Conservation (phyloP, 805 yeast species). For the Zygotorulaspora florentina region DNA sequence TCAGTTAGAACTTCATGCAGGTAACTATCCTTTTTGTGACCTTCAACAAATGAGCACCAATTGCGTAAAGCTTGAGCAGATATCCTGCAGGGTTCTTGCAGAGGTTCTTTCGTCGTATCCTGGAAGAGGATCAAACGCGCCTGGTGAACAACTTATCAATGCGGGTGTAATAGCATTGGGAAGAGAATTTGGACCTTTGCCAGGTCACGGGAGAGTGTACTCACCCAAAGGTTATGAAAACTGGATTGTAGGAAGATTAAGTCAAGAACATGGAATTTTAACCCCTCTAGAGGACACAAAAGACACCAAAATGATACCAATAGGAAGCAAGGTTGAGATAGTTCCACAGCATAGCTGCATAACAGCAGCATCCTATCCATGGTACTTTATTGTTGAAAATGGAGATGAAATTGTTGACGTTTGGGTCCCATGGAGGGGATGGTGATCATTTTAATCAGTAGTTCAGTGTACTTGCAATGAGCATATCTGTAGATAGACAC, state of each 20-base stretch:
- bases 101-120: slow-evolving; percentile 6
- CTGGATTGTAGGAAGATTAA: slow-evolving; percentile 6
- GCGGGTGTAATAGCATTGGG: slow-evolving; percentile 6
- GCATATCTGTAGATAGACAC: no score
- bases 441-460: not conserved
- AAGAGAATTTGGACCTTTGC: slow-evolving; percentile 4
- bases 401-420: slow-evolving; percentile 2
- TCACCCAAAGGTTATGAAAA: slow-evolving; percentile 4
- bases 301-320: slow-evolving; percentile 1
- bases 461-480: no score
- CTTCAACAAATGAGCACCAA: slow-evolving; percentile 5
- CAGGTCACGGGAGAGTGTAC: slow-evolving; percentile 4
- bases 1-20: slow-evolving; percentile 5
- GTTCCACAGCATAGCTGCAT: slow-evolving; percentile 6
- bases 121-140: slow-evolving; percentile 1
- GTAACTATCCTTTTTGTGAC: slow-evolving; percentile 7
- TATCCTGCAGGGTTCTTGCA: slow-evolving; percentile 5
- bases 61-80: slow-evolving; percentile 1
- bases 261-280: slow-evolving; percentile 6
- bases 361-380: slow-evolving; percentile 4
- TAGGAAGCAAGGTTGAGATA: slow-evolving; percentile 1
- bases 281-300: not conserved
- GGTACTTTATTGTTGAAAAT: slow-evolving; percentile 4
- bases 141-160: slow-evolving; percentile 7
- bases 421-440: slow-evolving; percentile 7